A percentile compares a stretch with the other conserved stretches of the same genome.
phyloP scores from a whole-genome alignment of 1,139 yeast genomes.

The Sugiyamaella neomexicana region DNA sequence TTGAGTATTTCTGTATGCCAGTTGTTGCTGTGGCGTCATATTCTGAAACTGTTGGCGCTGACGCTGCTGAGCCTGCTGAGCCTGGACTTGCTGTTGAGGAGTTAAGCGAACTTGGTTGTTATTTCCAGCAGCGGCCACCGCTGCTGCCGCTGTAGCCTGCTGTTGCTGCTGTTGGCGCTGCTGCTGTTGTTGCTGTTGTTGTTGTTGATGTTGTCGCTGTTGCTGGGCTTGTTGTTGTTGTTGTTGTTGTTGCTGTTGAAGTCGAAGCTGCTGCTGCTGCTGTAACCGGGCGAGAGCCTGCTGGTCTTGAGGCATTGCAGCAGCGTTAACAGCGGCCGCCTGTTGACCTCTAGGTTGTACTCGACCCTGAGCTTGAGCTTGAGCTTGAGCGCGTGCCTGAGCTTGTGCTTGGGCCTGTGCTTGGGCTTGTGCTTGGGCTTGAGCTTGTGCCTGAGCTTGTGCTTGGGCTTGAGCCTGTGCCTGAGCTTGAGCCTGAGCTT shows the following conservation, averaged over 20 bases:
- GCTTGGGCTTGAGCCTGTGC: constrained; percentile 20
- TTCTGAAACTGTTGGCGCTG: constrained; percentile 26
- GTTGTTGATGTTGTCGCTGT: constrained; percentile 8
- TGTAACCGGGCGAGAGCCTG: constrained; percentile 3
- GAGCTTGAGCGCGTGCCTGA: constrained; percentile 14
- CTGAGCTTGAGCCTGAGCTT: constrained; percentile 17
- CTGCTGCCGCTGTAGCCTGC: constrained; percentile 21
- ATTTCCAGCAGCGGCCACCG: constrained; percentile 17
- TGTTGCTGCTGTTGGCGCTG: constrained; percentile 15
- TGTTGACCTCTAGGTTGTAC: constrained; percentile 10
- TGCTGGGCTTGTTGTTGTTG: constrained; percentile 11
- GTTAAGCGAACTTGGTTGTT: constrained; percentile 2
- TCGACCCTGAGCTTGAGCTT: not conserved
- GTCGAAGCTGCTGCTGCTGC: not conserved
- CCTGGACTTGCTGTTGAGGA: constrained; percentile 12
- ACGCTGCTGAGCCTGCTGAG: constrained; percentile 27
- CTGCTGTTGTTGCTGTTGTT: constrained; percentile 10
- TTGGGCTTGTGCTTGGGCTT: constrained; percentile 10
- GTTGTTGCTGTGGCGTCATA: constrained; percentile 34
- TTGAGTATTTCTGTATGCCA: constrained; percentile 31
- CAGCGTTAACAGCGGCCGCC: not conserved
- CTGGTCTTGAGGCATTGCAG: constrained; percentile 6
- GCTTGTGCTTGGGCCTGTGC: constrained; percentile 1
- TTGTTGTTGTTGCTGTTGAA: not conserved
- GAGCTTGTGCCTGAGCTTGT: constrained; percentile 16